These are phyloP conservation scores for Psidium friedrichsthalianum DNA, from an alignment of 345 rosid species.

Conservation along the genomic window DNA sequence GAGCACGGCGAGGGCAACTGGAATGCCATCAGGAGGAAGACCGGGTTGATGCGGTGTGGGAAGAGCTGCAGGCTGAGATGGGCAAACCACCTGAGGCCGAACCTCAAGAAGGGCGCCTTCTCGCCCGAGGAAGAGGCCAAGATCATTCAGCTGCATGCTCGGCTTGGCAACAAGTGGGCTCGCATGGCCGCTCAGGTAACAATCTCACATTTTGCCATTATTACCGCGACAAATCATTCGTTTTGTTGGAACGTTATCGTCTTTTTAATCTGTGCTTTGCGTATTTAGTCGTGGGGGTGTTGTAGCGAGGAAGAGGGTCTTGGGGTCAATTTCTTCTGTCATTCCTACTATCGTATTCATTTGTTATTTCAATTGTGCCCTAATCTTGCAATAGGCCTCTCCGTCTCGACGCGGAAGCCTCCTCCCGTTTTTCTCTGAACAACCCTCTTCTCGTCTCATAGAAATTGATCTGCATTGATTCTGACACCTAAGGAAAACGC, in stretches of 20 bases:
- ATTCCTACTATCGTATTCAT: background rate
- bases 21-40: constrained; percentile 67
- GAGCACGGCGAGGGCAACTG: constrained; percentile 76
- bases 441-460: background rate
- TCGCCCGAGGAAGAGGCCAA: constrained; percentile 57
- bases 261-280: background rate
- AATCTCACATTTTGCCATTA: background rate
- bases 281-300: background rate
- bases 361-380: background rate
- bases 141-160: constrained; percentile 73
- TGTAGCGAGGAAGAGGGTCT: background rate
- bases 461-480: background rate
- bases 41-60: constrained; percentile 71
- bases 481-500: background rate
- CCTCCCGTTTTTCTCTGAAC: background rate
- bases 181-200: constrained; percentile 89
- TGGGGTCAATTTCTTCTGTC: background rate
- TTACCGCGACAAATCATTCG: background rate
- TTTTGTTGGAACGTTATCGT: background rate
- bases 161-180: constrained; percentile 89
- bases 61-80: constrained; percentile 87
- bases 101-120: constrained; percentile 70
- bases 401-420: background rate
- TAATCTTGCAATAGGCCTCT: background rate
- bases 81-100: constrained; percentile 86